Evolutionary conservation across 2,329 filamentous ascomycete species (phyloP), one percentile per base, ranked within the genome.

Genomic region (Talaromyces atroroseus): DNA sequence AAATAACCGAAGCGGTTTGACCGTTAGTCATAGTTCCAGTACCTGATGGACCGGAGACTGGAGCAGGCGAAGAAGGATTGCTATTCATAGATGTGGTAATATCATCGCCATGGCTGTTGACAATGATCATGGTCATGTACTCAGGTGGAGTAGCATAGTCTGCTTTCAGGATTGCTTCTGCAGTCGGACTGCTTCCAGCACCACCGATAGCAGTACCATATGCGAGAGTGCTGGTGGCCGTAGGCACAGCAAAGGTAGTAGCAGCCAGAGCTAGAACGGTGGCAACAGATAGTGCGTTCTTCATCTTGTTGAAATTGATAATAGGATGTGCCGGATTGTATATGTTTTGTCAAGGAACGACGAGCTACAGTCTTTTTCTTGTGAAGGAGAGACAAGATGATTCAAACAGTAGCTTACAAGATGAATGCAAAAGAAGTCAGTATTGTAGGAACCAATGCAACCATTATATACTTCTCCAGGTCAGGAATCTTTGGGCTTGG

Each of bases 71-170:
- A 44, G 21, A 7, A 1, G 45, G 24, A 18, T 51, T 48, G 12
- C 38, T 57, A 20, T 51, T 23, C 24, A 52, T 49, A 6, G 55
- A 49, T n/a, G 55, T 57, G 20, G 55, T 57, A 8, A 57, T 53
- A 20, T 26, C 34, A 7, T 32, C 26, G 6, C 49, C 49, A 20
- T 57, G 45, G 32, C 42, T 47, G 45, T 57, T 57, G 45, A 57
- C 36, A n/a, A 57, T 45, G 20, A 47, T 29, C 18, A 57, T 57
- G 20, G 55, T 57, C 34, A 57, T n/a, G 7, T 44, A 52, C n/a
- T 57, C 45, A 14, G 55, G 55, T 4, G 49, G 55, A 26, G n/a
- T 47, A n/a, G 42, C 51, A 38, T 53, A 53, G 16, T 44, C n/a
- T 3, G 40, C 40, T 20, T 20, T n/a, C 20, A 44, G 40, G 10